Conservation (phyloP, 108 stramenopile genomes). For the Ochromonas danica region DNA sequence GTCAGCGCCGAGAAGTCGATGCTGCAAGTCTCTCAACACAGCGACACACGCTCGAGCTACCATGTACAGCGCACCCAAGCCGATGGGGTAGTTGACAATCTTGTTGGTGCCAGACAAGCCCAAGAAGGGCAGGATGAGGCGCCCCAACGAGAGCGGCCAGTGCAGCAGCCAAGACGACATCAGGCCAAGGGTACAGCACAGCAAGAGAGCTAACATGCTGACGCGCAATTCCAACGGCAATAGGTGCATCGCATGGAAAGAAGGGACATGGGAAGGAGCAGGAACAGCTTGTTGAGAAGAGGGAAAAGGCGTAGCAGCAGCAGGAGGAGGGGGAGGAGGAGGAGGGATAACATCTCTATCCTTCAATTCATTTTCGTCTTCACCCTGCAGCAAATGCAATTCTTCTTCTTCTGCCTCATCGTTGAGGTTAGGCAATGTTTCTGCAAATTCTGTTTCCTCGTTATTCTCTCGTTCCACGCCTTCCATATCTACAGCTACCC, state of each 20-base stretch:
- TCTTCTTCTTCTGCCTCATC: background rate
- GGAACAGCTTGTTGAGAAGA: background rate
- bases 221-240: background rate
- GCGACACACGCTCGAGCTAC: background rate
- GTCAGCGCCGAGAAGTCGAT: no score
- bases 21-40: background rate
- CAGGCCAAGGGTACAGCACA: background rate
- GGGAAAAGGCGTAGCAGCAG: background rate
- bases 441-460: background rate
- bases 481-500: background rate
- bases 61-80: background rate
- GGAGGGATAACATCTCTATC: background rate
- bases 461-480: background rate
- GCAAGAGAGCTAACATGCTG: background rate
- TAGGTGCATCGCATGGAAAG: background rate
- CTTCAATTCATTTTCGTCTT: background rate
- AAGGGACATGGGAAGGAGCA: background rate
- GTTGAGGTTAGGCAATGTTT: background rate
- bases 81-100: background rate
- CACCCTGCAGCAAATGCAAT: background rate
- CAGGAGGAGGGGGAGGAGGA: background rate
- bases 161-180: background rate
- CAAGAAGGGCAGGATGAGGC: background rate
- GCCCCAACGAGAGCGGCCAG: background rate
- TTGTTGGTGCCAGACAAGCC: background rate